A percentile compares a stretch with the other conserved stretches of the same genome.
Evolutionary conservation across 306 rosid genomes (phyloP).

Genomic region (Alnus rubra): DNA sequence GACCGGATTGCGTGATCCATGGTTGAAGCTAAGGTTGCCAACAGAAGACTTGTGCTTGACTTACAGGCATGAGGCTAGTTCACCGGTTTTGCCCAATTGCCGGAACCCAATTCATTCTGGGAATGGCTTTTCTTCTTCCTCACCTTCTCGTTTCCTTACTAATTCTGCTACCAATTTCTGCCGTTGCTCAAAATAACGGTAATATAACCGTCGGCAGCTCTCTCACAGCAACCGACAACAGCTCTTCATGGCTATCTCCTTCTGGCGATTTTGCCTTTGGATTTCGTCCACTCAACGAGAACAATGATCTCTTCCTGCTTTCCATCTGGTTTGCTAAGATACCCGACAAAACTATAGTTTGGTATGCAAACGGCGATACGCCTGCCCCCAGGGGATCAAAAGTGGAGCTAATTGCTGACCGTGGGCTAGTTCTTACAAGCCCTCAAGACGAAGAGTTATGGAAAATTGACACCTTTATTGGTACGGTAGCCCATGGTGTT

Average conservation of each 20-base stretch:
- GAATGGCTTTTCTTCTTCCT: slow-evolving; percentile 26
- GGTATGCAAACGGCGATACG: slow-evolving; percentile 41
- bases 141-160: slow-evolving; percentile 21
- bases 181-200: slow-evolving; percentile 34
- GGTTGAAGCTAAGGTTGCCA: too few species aligned
- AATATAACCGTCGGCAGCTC: slow-evolving; percentile 30
- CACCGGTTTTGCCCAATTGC: too few species aligned
- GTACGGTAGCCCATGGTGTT: slow-evolving; percentile 8
- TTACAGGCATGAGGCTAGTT: too few species aligned
- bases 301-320: slow-evolving; percentile 38
- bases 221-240: slow-evolving; percentile 29
- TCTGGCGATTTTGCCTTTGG: slow-evolving; percentile 64
- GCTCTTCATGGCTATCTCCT: slow-evolving; percentile 52
- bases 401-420: slow-evolving; percentile 28
- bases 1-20: too few species aligned
- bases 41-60: too few species aligned
- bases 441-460: slow-evolving; percentile 32
- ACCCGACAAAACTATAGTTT: slow-evolving; percentile 39
- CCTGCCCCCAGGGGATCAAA: slow-evolving; percentile 48
- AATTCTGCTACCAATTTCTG: slow-evolving; percentile 24
- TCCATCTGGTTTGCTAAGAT: slow-evolving; percentile 56
- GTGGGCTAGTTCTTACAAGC: slow-evolving; percentile 39
- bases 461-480: slow-evolving; percentile 19
- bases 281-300: slow-evolving; percentile 25
- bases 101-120: not conserved